phyloP scores from a whole-genome alignment of 441 rosid species.

The Erodium moschatum region DNA sequence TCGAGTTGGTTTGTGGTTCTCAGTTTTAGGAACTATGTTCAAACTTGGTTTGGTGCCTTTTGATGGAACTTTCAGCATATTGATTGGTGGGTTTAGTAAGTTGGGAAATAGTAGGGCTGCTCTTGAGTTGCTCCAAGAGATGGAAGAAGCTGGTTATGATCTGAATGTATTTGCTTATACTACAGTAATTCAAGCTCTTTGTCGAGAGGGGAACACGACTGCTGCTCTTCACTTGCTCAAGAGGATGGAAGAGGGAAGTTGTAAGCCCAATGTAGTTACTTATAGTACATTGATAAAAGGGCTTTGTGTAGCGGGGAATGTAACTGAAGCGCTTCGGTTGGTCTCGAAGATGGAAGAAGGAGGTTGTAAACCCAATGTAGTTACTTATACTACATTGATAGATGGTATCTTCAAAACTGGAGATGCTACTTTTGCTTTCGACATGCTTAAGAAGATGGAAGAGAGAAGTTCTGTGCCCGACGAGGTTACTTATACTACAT shows the following conservation, averaged over 20 bases:
- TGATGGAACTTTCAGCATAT: constrained; percentile 9
- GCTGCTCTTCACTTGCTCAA: no score
- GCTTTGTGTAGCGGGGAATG: not conserved
- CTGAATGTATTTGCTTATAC: not conserved
- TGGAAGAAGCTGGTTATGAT: not conserved
- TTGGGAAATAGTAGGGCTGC: not conserved
- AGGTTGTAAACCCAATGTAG: not conserved
- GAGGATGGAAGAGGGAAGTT: not conserved
- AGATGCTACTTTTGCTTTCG: not conserved
- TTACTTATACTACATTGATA: not conserved
- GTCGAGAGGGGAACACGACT: no score
- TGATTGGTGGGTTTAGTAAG: constrained; percentile 8
- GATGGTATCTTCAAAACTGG: not conserved
- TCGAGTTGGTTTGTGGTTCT: constrained; percentile 14
- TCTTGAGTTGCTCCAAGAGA: not conserved
- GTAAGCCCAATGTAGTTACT: not conserved
- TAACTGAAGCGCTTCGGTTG: not conserved
- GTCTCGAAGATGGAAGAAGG: not conserved
- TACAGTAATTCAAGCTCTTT: no score
- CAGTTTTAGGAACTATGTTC: constrained; percentile 15
- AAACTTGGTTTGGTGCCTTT: constrained; percentile 16
- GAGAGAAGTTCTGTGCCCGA: not conserved
- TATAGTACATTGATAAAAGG: not conserved
- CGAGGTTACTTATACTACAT: not conserved
- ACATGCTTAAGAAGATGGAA: not conserved